Evolutionary conservation across 2,329 filamentous ascomycete genomes (phyloP).

Genomic region (Diaporthe eres): DNA sequence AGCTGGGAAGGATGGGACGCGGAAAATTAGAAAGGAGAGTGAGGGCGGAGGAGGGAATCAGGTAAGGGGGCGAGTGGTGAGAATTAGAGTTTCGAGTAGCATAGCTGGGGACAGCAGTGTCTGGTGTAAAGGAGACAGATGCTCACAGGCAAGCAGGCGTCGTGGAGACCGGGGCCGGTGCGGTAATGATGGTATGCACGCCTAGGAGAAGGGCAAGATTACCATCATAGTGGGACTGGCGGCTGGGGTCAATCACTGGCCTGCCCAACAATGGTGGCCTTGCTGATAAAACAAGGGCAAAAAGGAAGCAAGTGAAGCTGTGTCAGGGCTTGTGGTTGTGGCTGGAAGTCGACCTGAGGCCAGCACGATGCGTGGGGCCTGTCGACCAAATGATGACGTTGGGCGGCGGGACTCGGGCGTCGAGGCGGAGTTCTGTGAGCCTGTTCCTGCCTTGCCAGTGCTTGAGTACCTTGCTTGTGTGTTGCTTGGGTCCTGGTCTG

Average conservation of each 20-base stretch:
- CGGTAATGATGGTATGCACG: background rate
- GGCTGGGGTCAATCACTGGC: background rate
- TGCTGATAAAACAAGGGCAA: background rate
- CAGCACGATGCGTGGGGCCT: constrained; percentile 19
- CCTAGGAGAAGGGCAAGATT: background rate
- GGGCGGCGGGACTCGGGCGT: background rate
- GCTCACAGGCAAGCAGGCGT: background rate
- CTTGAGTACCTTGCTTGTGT: background rate
- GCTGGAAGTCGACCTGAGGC: constrained; percentile 31
- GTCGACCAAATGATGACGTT: constrained; percentile 30
- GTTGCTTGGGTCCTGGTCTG: background rate
- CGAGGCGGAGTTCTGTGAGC: constrained; percentile 23
- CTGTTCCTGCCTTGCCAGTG: background rate
- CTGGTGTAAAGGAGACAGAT: background rate
- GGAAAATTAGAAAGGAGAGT: background rate
- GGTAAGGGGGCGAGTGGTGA: background rate
- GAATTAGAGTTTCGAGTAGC: constrained; percentile 11
- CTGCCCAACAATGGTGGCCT: background rate
- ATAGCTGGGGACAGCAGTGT: background rate
- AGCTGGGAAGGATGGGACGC: background rate
- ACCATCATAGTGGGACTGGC: background rate
- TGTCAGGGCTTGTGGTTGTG: background rate
- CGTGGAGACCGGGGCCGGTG: background rate
- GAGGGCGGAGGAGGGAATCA: background rate
- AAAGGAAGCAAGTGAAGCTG: background rate